Conservation (phyloP, 2,329 filamentous ascomycete genomes). For the Aspergillus sp. region DNA sequence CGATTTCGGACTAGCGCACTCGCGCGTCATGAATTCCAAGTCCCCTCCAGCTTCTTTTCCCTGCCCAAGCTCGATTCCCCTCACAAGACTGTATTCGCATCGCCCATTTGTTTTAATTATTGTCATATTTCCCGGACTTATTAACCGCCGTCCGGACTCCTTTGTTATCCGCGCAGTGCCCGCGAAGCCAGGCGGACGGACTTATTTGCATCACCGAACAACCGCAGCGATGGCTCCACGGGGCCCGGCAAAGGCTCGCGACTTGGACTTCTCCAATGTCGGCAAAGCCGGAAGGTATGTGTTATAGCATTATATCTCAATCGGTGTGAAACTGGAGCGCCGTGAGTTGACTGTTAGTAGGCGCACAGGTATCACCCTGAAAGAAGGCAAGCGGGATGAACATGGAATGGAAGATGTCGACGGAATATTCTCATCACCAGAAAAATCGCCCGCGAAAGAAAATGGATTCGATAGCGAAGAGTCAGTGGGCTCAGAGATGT, state of each 20-base stretch:
- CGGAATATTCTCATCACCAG: conserved; percentile 84
- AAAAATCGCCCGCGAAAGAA: conserved; percentile 53
- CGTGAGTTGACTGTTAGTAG: conserved; percentile 47
- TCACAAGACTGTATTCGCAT: not conserved
- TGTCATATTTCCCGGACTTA: too few species aligned
- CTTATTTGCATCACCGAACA: conserved; percentile 5
- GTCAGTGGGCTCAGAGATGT: conserved; percentile 59
- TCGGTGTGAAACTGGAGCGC: not conserved
- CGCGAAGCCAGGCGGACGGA: not conserved
- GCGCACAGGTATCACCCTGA: conserved; percentile 83
- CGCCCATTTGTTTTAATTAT: not conserved
- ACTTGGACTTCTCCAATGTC: conserved; percentile 50
- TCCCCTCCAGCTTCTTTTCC: conserved; percentile 17
- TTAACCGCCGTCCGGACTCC: not conserved
- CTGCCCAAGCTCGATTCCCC: conserved; percentile 1
- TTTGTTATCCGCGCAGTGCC: not conserved
- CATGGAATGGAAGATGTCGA: conserved; percentile 88
- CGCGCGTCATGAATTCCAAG: conserved; percentile 20
- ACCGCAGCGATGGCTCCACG: conserved; percentile 38
- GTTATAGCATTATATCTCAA: not conserved
- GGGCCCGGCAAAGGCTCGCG: conserved; percentile 42
- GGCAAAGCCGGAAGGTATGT: conserved; percentile 47
- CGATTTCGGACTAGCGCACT: conserved; percentile 35
- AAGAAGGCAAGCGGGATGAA: conserved; percentile 82
- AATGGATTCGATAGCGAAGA: conserved; percentile 35